A percentile compares a stretch with the other conserved stretches of the same genome.
Conservation (phyloP, 2,329 filamentous ascomycete genomes). For the Botryotinia globosa region DNA sequence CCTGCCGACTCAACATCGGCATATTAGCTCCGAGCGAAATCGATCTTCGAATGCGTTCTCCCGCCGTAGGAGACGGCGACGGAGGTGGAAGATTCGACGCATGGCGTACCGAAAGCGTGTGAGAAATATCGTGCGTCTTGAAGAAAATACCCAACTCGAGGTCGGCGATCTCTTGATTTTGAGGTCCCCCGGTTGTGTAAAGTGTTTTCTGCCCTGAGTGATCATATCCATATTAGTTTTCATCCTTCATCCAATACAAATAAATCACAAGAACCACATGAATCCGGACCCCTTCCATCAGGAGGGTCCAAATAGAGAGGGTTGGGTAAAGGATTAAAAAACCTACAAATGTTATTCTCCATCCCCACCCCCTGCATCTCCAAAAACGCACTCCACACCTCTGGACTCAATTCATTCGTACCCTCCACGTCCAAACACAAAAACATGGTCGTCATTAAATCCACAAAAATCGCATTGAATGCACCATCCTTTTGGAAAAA, state of each 20-base stretch:
- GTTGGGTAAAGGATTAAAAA: not conserved
- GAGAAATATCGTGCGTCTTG: slow-evolving; percentile 26
- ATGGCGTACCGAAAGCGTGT: slow-evolving; percentile 22
- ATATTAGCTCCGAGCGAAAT: slow-evolving; percentile 31
- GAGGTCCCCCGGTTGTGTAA: slow-evolving; percentile 20
- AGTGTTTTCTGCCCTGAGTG: slow-evolving; percentile 29
- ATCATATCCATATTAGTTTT: not conserved
- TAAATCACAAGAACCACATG: not conserved
- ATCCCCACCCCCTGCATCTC: slow-evolving; percentile 28
- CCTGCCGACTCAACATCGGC: slow-evolving; percentile 55
- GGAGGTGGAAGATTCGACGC: not conserved
- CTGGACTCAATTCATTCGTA: slow-evolving; percentile 30
- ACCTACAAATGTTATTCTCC: slow-evolving; percentile 30
- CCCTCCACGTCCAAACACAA: slow-evolving; percentile 28
- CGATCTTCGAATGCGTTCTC: slow-evolving; percentile 23
- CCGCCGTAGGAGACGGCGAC: slow-evolving; percentile 20
- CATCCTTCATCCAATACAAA: not conserved
- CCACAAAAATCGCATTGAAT: slow-evolving; percentile 28
- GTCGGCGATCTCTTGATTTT: slow-evolving; percentile 30
- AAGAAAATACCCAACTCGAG: slow-evolving; percentile 31
- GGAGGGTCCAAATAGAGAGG: not conserved
- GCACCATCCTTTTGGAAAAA: slow-evolving; percentile 28
- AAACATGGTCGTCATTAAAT: slow-evolving; percentile 34
- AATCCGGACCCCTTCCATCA: not conserved
- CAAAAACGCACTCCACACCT: slow-evolving; percentile 30